These are phyloP conservation scores for Arachis hypogaea DNA, from an alignment of 306 rosid genomes.

Conservation along the genomic window DNA sequence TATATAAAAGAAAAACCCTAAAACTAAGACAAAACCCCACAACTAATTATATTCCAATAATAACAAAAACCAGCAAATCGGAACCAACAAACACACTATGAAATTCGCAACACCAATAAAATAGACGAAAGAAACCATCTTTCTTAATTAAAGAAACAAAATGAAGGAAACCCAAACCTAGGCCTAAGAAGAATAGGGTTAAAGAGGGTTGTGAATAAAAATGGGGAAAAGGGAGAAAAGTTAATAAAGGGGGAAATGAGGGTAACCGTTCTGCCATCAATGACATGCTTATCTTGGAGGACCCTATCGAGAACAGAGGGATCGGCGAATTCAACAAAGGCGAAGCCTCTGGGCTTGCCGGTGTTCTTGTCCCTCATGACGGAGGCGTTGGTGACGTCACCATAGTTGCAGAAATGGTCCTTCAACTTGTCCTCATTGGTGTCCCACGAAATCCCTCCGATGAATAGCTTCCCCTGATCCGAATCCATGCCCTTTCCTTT, in stretches of 20 bases:
- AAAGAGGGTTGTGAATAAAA: too few species aligned
- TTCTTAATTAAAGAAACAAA: background rate
- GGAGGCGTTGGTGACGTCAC: slow-evolving; percentile 77
- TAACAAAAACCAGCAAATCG: background rate
- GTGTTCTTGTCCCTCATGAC: slow-evolving; percentile 90
- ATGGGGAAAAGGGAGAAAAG: background rate
- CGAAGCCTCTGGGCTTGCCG: slow-evolving; percentile 88
- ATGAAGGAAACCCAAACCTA: background rate
- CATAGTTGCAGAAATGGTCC: slow-evolving; percentile 79
- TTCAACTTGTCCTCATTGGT: slow-evolving; percentile 87
- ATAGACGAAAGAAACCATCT: background rate
- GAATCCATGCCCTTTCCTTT: slow-evolving; percentile 65
- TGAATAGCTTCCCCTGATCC: slow-evolving; percentile 94
- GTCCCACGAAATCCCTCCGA: slow-evolving; percentile 98
- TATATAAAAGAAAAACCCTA: background rate
- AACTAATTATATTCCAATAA: background rate
- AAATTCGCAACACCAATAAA: background rate
- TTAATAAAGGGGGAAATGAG: background rate
- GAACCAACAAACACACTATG: slow-evolving; percentile 2
- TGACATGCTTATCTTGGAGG: slow-evolving; percentile 82
- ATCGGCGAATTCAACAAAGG: slow-evolving; percentile 87
- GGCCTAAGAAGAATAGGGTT: too few species aligned
- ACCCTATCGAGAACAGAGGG: slow-evolving; percentile 88
- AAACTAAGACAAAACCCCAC: slow-evolving; percentile 7
- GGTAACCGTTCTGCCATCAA: slow-evolving; percentile 89